Base-by-base conservation (phyloP, 2,329 filamentous ascomycete genomes). In the Bimuria novae-zelandiae region DNA sequence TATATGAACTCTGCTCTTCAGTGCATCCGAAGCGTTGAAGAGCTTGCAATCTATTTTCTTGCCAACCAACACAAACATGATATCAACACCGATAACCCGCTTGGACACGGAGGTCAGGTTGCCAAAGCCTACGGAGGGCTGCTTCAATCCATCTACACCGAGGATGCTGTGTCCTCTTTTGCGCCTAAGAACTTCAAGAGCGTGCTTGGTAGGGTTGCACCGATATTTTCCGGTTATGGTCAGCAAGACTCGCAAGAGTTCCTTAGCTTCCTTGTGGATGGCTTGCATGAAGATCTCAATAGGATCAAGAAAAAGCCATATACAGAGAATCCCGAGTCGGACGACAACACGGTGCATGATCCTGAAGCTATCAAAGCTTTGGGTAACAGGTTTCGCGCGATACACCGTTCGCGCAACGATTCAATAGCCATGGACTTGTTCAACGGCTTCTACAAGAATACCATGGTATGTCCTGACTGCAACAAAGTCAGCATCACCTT, bases 1-100 rank as follows among this genome's bases (percentile, higher is more conserved):
- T 99, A 99, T 77, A 97, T 97, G 92, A 97, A 97, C 74, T 96
- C 93, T 19, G 94, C 94, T 8, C 80, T 97, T 49, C 94, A 99
- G 71, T 99, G 94, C 71, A 85, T 99, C 46, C 87, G 93, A 45
- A 95, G 90, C 63, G 92, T 97, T 0, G 90, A 96, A 69, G 94
- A 99, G 74, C 78, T 99, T 59, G 93, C 91, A 4, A 87, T 92
- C 66, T 99, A 96, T 74, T 97, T 99, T 74, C 75, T 97, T 12
- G 42, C 48, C 4, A 37, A 25, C 11, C 39, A 52, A 6, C 51
- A 45, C 36, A 85, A 88, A 64, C 78, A 81, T 46, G 93, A 99
- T 66, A 82, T 97, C 61, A 99, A 99, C 72, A 80, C 84, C 40
- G 82, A 84, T 56, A 99, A 99, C 66, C 88, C 90, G 1, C 82